phyloP scores from a whole-genome alignment of 345 rosid genomes.

The Brassica napus region Da-Ae NC_063434.1:1163501-1164000 shows the following conservation, averaged over 20 bases:
- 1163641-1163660: slow-evolving; percentile 80
- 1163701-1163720: slow-evolving; percentile 44
- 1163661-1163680: slow-evolving; percentile 86
- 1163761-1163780: slow-evolving; percentile 46
- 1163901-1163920: slow-evolving; percentile 25
- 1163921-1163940: slow-evolving; percentile 26
- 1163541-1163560: not conserved
- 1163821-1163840: slow-evolving; percentile 53
- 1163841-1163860: slow-evolving; percentile 47
- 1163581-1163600: slow-evolving; percentile 87
- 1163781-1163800: slow-evolving; percentile 68
- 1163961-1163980: slow-evolving; percentile 35
- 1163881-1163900: slow-evolving; percentile 14
- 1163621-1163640: slow-evolving; percentile 69
- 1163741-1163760: not conserved
- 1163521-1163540: slow-evolving; percentile 4
- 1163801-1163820: slow-evolving; percentile 77
- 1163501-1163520: slow-evolving; percentile 44
- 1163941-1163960: slow-evolving; percentile 21
- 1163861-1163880: slow-evolving; percentile 40
- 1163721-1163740: not conserved
- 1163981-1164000: slow-evolving; percentile 22
- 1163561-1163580: slow-evolving; percentile 56
- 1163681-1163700: slow-evolving; percentile 75
- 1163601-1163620: slow-evolving; percentile 65